Base-by-base conservation (phyloP, 345 rosid species). In the Triadica sebifera region DNA sequence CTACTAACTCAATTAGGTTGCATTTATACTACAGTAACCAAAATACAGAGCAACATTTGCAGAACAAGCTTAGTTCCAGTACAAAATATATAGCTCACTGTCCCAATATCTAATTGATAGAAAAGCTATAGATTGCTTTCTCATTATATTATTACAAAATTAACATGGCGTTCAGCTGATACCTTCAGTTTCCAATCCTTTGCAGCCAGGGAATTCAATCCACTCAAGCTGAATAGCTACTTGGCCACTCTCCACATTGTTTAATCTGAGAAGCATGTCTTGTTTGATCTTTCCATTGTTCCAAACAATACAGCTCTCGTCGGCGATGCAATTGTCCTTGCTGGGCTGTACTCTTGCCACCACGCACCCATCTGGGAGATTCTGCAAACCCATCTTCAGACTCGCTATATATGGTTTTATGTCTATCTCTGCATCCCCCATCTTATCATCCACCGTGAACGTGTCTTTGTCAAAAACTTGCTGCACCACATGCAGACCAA, bases 351-450 rank as follows among this genome's bases (percentile, higher is more conserved):
- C 76, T 51, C 75, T 72, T 17, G 70, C 12, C 38, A 80, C 47
- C 9, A 56, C 70, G 24, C 77, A 71, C 2, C 83, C 83, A 12
- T 76, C 53, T 2, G 78, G 78, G 15, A 77, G 81, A 61, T 61
- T 67, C 63, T 67, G 22, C 70, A 77, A 20, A 8, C 73, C 81
- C 84, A 77, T 74, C 70, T 74, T 74, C 12, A 81, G 78, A 38
- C 69, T 52, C 10, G 46, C 67, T 41, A 81, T n/a, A 39, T 65
- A 81, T 38, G 81, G 76, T 37, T 67, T 67, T 34, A 81, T 70
- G 70, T 81, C 84, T 34, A 81, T 70, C 15, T 70, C 50, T 46
- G 84, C 79, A 15, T 81, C 79, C 0, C 84, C 84, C 79, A 81
- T 70, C 45, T 74, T 77, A 76, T 81, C 84, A 56, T 81, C 84